Evolutionary conservation across 2,329 filamentous ascomycete species (phyloP).

Genomic region (Herpomyces periplanetae): DNA sequence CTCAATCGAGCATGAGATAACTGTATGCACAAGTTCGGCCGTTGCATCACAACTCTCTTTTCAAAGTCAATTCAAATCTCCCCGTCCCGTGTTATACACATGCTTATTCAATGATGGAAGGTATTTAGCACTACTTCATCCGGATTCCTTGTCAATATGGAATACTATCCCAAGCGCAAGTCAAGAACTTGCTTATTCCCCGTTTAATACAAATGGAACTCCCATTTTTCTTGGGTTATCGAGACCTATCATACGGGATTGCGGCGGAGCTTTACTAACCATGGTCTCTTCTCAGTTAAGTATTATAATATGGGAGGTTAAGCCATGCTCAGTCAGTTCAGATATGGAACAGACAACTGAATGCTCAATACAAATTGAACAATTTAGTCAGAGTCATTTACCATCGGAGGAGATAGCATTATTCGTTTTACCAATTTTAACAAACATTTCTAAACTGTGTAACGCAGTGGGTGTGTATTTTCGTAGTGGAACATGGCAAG

Average conservation of each 20-base stretch:
- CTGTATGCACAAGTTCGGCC: constrained; percentile 25
- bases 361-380: no score
- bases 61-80: constrained; percentile 23
- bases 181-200: constrained; percentile 15
- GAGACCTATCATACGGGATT: constrained; percentile 18
- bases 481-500: no score
- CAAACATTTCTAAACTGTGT: no score
- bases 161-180: constrained; percentile 24
- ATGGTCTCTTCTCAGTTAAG: constrained; percentile 38
- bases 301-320: constrained; percentile 43
- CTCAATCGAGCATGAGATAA: constrained; percentile 33
- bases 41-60: constrained; percentile 16
- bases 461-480: no score
- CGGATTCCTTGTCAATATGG: constrained; percentile 32
- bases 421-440: no score
- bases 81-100: constrained; percentile 36
- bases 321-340: no score
- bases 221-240: constrained; percentile 42
- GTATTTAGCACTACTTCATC: constrained; percentile 41
- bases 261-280: constrained; percentile 21
- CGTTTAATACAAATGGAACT: constrained; percentile 22
- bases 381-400: no score
- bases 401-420: no score
- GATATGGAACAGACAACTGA: no score
- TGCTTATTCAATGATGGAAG: constrained; percentile 34